Evolutionary conservation across 495 filamentous ascomycete species (phyloP).

Genomic region (Acidomyces sp.): DNA sequence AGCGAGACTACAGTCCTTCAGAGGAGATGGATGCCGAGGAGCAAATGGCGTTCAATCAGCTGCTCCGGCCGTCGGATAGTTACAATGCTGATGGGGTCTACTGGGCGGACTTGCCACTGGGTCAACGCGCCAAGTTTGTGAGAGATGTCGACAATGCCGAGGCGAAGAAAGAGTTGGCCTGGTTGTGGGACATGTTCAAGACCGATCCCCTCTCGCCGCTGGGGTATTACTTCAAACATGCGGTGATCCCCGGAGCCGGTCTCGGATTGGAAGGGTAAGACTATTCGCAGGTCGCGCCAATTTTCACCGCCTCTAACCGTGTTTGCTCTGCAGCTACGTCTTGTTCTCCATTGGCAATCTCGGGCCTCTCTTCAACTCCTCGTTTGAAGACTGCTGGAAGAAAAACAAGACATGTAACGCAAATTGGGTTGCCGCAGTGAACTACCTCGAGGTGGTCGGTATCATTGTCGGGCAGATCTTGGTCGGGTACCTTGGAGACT

Average conservation of each 20-base stretch:
- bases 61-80: slow-evolving; percentile 70
- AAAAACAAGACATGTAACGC: slow-evolving; percentile 46
- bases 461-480: slow-evolving; percentile 67
- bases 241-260: slow-evolving; percentile 78
- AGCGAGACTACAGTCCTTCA: no score
- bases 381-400: slow-evolving; percentile 62
- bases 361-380: slow-evolving; percentile 53
- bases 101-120: slow-evolving; percentile 70
- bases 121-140: slow-evolving; percentile 57
- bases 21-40: slow-evolving; percentile 51
- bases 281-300: no score
- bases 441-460: slow-evolving; percentile 74
- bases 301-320: no score
- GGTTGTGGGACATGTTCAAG: slow-evolving; percentile 64
- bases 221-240: slow-evolving; percentile 69
- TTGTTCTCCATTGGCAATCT: slow-evolving; percentile 88
- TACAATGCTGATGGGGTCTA: slow-evolving; percentile 70
- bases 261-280: slow-evolving; percentile 66
- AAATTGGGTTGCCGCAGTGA: slow-evolving; percentile 62
- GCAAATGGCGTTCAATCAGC: slow-evolving; percentile 54
- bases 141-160: slow-evolving; percentile 52
- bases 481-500: slow-evolving; percentile 25
- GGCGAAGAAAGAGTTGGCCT: slow-evolving; percentile 45
- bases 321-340: no score
- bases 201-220: slow-evolving; percentile 65